Evolutionary conservation across 2,329 filamentous ascomycete species (phyloP), one percentile per base, ranked within the genome.

Genomic region (Dactylella cylindrospora): DNA sequence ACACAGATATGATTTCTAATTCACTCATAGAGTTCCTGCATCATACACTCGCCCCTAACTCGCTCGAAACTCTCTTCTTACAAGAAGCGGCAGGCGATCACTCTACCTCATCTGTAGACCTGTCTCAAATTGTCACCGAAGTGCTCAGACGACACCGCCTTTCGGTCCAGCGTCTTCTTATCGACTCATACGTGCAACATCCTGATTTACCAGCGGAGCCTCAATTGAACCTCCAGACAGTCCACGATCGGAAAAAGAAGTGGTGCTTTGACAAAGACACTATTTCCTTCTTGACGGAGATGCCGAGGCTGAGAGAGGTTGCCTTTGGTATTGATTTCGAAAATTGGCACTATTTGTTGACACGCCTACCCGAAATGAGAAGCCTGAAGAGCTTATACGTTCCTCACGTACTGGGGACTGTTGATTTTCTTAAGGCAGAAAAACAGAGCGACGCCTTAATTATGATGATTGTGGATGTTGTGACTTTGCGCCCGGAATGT

Each of bases 301-400:
- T 93, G 86, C 77, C 76, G 15, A 81, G 77, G 65, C 74, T 93
- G 35, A 79, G 79, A 52, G 87, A 93, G 72, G 74, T 93, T 20
- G 84, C 85, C 7, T 80, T 88, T 66, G 80, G 82, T 1, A 78
- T 93, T 51, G 80, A 88, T 64, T 88, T 86, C 71, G 82, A 80
- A 66, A 85, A 90, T 68, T 93, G 88, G 87, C 88, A 93, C 72
- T 84, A 81, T 65, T 88, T 93, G 74, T 78, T 93, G 6, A 86
- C 88, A 70, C 77, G 84, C 33, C 78, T 93, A 8, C 86, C 86
- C 0, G 79, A 82, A 46, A 78, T 90, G 45, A 79, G 84, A 0
- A 82, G 86, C 52, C 77, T 93, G 28, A 82, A 83, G 15, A 85
- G 84, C 7, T 74, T 90, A 2, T 84, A 89, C 69, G 79, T 90